Percentiles rank a stretch among this genome's conserved stretches.
Evolutionary conservation across 371 early-diverging fungal species (phyloP).

Genomic region (Furculomyces boomerangus): DNA sequence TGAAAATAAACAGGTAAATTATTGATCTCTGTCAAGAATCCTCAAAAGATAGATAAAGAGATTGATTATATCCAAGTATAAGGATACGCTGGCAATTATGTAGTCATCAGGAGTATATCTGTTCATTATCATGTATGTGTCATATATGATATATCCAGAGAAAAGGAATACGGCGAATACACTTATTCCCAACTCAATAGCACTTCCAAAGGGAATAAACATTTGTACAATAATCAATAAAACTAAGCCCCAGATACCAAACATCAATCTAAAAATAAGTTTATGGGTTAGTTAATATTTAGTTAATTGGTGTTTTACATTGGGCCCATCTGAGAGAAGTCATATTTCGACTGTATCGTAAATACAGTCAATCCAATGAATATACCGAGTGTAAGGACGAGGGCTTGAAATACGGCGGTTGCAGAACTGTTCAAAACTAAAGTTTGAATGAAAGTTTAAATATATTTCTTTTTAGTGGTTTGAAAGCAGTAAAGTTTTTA

Average conservation of each 20-base stretch:
- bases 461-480: background rate
- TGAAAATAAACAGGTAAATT: background rate
- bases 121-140: conserved; percentile 48
- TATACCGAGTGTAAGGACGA: conserved; percentile 47
- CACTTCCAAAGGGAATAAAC: conserved; percentile 48
- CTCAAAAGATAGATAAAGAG: conserved; percentile 54
- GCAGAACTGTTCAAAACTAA: conserved; percentile 34
- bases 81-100: conserved; percentile 46
- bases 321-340: conserved; percentile 29
- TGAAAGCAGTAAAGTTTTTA: conserved; percentile 6
- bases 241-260: conserved; percentile 37
- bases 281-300: background rate
- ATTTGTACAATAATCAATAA: conserved; percentile 41
- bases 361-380: conserved; percentile 54
- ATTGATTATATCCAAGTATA: conserved; percentile 67
- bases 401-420: conserved; percentile 44
- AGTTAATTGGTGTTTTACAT: conserved; percentile 21
- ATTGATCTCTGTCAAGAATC: conserved; percentile 26
- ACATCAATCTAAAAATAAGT: conserved; percentile 33
- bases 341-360: conserved; percentile 50
- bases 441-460: conserved; percentile 31
- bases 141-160: conserved; percentile 52
- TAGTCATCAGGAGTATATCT: conserved; percentile 57
- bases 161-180: conserved; percentile 44
- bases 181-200: conserved; percentile 40